Conservation (phyloP, 495 filamentous ascomycete genomes). For the Penicillium canescens region DNA sequence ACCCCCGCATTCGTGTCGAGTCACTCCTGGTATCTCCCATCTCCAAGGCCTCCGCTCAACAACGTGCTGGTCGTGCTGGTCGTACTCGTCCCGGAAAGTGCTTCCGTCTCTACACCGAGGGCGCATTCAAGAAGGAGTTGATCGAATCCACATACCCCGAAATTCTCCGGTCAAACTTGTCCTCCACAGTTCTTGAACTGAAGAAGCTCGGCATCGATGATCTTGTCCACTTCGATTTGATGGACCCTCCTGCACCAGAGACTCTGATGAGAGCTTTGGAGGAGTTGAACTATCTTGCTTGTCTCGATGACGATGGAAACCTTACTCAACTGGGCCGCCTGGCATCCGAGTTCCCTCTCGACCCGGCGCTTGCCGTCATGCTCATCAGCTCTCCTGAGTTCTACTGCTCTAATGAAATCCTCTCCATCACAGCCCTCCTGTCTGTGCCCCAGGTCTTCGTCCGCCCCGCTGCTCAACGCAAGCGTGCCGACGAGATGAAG, state of each 20-base stretch:
- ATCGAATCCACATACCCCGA: constrained; percentile 97
- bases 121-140: constrained; percentile 95
- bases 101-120: constrained; percentile 95
- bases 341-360: constrained; percentile 94
- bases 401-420: constrained; percentile 97
- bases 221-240: constrained; percentile 96
- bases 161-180: constrained; percentile 89
- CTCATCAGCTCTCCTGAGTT: constrained; percentile 96
- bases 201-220: constrained; percentile 98
- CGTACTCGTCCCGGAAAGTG: constrained; percentile 97
- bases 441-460: constrained; percentile 95
- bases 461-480: constrained; percentile 77
- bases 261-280: constrained; percentile 98
- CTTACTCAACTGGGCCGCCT: constrained; percentile 81
- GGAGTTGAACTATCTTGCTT: constrained; percentile 96
- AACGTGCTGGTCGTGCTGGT: constrained; percentile 96
- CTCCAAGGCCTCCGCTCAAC: constrained; percentile 97
- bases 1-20: constrained; percentile 93
- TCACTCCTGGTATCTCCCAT: constrained; percentile 95
- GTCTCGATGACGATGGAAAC: constrained; percentile 93
- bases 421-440: constrained; percentile 90
- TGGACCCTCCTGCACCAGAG: constrained; percentile 98
- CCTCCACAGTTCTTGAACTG: constrained; percentile 91
- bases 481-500: constrained; percentile 98
- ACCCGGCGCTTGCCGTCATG: constrained; percentile 96